phyloP scores from a whole-genome alignment of 371 early-diverging fungal genomes.

The Mortierella sp. region DNA sequence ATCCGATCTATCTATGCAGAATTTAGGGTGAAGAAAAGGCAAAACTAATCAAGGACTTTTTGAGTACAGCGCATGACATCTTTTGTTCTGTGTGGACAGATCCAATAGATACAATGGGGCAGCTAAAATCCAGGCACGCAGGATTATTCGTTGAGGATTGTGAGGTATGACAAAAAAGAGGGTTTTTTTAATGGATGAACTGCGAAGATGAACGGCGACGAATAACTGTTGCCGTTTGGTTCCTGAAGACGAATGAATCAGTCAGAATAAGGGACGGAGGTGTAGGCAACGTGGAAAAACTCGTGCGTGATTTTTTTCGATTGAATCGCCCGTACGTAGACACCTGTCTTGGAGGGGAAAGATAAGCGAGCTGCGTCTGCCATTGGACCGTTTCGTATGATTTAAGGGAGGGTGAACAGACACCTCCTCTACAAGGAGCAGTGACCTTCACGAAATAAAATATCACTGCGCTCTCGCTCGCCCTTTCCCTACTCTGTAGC shows the following conservation, averaged over 20 bases:
- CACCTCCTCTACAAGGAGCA: too few species aligned
- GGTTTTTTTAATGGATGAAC: background rate
- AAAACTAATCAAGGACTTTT: background rate
- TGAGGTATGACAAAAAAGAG: background rate
- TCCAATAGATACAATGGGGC: too few species aligned
- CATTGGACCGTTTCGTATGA: too few species aligned
- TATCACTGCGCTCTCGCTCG: too few species aligned
- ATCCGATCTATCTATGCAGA: too few species aligned
- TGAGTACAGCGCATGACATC: background rate
- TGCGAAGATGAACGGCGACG: background rate
- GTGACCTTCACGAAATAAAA: too few species aligned
- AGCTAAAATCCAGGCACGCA: background rate
- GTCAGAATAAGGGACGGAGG: background rate
- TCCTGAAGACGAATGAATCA: background rate
- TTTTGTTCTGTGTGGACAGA: too few species aligned
- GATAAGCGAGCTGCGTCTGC: background rate
- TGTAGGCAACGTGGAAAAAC: conserved; percentile 37
- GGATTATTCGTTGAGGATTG: background rate
- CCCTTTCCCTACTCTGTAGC: too few species aligned
- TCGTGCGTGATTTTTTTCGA: conserved; percentile 25
- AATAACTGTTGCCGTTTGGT: background rate
- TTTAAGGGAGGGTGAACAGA: too few species aligned
- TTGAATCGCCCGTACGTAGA: background rate
- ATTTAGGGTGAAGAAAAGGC: background rate
- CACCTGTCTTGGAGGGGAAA: conserved; percentile 2